phyloP scores from a whole-genome alignment of 2,329 filamentous ascomycete species.

The Diaporthe citrichinensis region DNA sequence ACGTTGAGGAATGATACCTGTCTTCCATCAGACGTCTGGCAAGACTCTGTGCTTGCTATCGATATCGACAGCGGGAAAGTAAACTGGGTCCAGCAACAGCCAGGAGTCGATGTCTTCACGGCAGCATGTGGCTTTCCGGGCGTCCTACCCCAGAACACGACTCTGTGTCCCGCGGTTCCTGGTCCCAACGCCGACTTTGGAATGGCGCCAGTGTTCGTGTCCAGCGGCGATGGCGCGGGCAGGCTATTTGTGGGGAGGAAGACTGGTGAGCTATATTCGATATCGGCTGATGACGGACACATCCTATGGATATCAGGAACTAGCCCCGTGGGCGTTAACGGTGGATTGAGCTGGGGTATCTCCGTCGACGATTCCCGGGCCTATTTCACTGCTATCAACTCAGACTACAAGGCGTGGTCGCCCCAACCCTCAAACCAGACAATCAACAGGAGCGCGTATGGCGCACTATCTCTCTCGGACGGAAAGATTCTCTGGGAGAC shows the following conservation, averaged over 20 bases:
- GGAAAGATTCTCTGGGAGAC: background rate
- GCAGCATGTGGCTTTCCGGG: background rate
- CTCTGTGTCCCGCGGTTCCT: background rate
- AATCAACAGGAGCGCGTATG: background rate
- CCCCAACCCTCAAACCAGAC: background rate
- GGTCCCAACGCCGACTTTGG: background rate
- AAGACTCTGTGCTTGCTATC: background rate
- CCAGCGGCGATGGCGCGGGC: background rate
- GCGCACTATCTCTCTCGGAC: background rate
- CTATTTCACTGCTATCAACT: slow-evolving; percentile 8
- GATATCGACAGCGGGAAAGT: background rate
- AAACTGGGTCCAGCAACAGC: background rate
- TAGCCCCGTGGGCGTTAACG: background rate
- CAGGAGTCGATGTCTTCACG: background rate
- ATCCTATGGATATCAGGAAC: background rate
- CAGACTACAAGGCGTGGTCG: background rate
- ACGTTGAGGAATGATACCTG: background rate
- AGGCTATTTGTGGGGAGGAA: background rate
- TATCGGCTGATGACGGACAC: background rate
- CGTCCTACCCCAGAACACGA: background rate
- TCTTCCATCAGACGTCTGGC: background rate
- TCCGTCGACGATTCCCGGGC: background rate
- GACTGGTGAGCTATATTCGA: background rate
- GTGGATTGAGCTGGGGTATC: background rate
- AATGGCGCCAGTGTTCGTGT: background rate